Evolutionary conservation across 352 stramenopile species (phyloP).

Genomic region (Globisporangium cylindrosporum): DNA sequence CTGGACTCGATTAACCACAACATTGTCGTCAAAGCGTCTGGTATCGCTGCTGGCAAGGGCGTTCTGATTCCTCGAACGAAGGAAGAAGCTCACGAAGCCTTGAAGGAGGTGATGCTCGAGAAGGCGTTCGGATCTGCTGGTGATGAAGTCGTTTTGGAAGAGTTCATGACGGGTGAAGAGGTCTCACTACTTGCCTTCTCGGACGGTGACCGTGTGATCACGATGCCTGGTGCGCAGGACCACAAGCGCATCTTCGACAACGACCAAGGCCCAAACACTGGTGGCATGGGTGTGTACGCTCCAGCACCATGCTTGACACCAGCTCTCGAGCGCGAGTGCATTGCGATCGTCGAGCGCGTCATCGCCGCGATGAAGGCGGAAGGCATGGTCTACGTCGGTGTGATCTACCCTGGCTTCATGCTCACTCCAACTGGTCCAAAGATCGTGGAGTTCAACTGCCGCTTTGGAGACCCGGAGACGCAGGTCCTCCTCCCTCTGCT

Average conservation of each 20-base stretch:
- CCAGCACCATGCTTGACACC: conserved; percentile 95
- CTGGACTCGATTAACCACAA: conserved; percentile 91
- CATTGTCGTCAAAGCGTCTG: conserved; percentile 99
- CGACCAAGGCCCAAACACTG: conserved; percentile 98
- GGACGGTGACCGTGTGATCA: conserved; percentile 93
- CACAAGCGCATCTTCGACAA: conserved; percentile 98
- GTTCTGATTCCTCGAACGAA: conserved; percentile 96
- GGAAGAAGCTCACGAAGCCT: conserved; percentile 88
- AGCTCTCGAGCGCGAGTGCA: conserved; percentile 90
- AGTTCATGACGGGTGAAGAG: conserved; percentile 97
- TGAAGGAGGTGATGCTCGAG: conserved; percentile 97
- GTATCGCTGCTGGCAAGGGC: conserved; percentile 98
- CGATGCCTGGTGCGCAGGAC: conserved; percentile 98
- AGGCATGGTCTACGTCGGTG: conserved; percentile 97
- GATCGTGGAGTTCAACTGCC: conserved; percentile 99
- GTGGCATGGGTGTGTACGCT: conserved; percentile 98
- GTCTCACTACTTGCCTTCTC: conserved; percentile 97
- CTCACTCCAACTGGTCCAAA: conserved; percentile 86
- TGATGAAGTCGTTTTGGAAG: conserved; percentile 98
- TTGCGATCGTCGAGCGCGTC: conserved; percentile 78
- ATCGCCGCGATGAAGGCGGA: conserved; percentile 89
- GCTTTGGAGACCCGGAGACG: conserved; percentile 99
- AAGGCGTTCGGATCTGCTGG: conserved; percentile 95
- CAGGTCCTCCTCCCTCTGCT: conserved; percentile 98
- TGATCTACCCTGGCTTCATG: conserved; percentile 99